These are phyloP conservation scores for Pseudocercospora vitis DNA, from an alignment of 2,329 filamentous ascomycete genomes.

Conservation along the genomic window DNA sequence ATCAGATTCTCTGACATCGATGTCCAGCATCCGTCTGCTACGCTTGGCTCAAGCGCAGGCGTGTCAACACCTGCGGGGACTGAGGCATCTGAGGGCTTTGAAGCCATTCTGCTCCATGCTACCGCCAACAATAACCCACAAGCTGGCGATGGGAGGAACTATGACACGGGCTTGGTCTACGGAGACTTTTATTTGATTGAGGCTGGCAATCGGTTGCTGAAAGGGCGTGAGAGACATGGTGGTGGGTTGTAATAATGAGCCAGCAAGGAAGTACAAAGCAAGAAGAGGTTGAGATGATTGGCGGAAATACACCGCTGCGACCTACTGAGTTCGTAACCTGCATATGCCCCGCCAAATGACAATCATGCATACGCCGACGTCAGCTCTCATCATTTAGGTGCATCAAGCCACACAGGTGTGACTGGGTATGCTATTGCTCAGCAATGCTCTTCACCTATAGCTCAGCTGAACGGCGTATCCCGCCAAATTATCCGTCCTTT, in stretches of 20 bases:
- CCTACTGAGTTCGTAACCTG: conserved; percentile 5
- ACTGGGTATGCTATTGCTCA: too few species aligned
- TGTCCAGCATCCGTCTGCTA: conserved; percentile 4
- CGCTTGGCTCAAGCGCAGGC: conserved; percentile 16
- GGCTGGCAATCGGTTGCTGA: conserved; percentile 19
- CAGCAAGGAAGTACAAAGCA: neutral
- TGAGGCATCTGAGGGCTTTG: conserved; percentile 14
- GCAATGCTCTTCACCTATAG: too few species aligned
- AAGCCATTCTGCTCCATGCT: conserved; percentile 24
- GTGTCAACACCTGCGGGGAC: conserved; percentile 20
- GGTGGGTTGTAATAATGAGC: neutral
- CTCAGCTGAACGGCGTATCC: too few species aligned
- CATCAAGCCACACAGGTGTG: too few species aligned
- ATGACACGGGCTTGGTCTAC: conserved; percentile 21
- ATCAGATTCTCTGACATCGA: conserved; percentile 18
- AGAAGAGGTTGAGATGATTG: too few species aligned
- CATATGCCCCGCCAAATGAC: neutral
- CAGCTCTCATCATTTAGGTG: neutral
- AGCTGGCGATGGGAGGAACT: conserved; percentile 19
- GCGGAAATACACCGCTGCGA: too few species aligned
- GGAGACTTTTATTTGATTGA: conserved; percentile 25
- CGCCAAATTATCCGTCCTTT: too few species aligned
- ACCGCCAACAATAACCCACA: conserved; percentile 24
- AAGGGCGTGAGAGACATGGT: neutral
- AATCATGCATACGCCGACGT: neutral